A percentile compares a stretch with the other conserved stretches of the same genome.
Evolutionary conservation across 2,329 filamentous ascomycete genomes (phyloP).

Genomic region (Knoxdaviesia proteae): DNA sequence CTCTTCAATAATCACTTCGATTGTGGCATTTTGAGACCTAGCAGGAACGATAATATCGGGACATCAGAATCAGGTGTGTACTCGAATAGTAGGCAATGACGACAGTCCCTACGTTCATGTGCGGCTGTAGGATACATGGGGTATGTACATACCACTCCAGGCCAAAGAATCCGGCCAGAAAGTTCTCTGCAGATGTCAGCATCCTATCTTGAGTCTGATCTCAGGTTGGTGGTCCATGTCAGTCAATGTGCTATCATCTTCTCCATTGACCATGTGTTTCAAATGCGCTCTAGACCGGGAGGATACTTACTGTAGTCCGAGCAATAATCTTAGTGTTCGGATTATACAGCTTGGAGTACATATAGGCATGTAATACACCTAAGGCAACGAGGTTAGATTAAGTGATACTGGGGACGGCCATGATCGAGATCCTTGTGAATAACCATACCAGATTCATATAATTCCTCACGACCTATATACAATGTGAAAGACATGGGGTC

Average conservation of each 20-base stretch:
- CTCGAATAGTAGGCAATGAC: no score
- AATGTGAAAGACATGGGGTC: neutral
- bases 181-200: constrained; percentile 59
- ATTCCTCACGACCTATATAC: constrained; percentile 37
- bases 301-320: constrained; percentile 34
- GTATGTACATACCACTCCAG: constrained; percentile 32
- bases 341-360: constrained; percentile 52
- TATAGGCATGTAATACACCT: constrained; percentile 51
- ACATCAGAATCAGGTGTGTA: neutral
- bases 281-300: no score
- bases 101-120: no score
- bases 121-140: neutral
- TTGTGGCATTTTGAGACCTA: constrained; percentile 45
- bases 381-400: neutral
- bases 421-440: no score
- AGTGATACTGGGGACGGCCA: no score
- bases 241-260: neutral
- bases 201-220: constrained; percentile 49
- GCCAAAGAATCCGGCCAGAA: constrained; percentile 61
- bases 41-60: neutral
- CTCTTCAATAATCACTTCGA: constrained; percentile 51
- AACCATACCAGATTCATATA: constrained; percentile 38
- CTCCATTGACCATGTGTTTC: no score
- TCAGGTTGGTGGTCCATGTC: constrained; percentile 5
- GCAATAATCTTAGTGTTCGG: constrained; percentile 52